These are phyloP conservation scores for Terfezia claveryi DNA, from an alignment of 495 filamentous ascomycete species.

Conservation along the genomic window DNA sequence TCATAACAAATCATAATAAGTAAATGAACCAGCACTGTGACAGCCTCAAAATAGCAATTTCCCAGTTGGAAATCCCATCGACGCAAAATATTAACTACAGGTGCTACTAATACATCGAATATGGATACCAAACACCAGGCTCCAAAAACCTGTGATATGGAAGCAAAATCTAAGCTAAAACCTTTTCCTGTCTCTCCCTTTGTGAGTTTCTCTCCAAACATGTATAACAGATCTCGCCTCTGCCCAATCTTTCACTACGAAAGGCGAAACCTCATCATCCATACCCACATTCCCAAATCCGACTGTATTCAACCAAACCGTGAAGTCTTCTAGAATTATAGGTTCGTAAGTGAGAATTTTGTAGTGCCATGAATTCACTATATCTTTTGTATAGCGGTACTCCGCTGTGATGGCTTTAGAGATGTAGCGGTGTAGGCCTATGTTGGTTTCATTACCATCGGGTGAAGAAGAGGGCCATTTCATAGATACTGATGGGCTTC, in stretches of 20 bases:
- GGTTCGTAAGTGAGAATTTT: conserved; percentile 91
- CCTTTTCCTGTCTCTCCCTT: conserved; percentile 28
- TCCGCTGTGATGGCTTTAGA: conserved; percentile 6
- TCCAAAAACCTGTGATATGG: too few relatives aligned
- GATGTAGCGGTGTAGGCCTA: background rate
- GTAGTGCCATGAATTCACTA: conserved; percentile 43
- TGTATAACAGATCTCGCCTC: conserved; percentile 63
- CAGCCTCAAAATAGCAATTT: too few relatives aligned
- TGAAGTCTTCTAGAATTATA: conserved; percentile 67
- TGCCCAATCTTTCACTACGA: conserved; percentile 60
- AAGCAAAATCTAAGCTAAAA: conserved; percentile 9
- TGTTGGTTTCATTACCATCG: too few relatives aligned
- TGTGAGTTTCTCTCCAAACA: conserved; percentile 29
- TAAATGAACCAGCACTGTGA: too few relatives aligned
- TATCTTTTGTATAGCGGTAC: background rate
- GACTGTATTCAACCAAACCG: conserved; percentile 59
- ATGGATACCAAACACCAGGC: too few relatives aligned
- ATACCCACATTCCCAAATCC: conserved; percentile 37
- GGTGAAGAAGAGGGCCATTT: too few relatives aligned
- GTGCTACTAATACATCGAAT: too few relatives aligned
- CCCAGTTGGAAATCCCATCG: too few relatives aligned
- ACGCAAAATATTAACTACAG: too few relatives aligned
- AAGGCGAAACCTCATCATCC: conserved; percentile 38
- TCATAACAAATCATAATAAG: too few relatives aligned
- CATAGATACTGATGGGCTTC: background rate